Percentiles rank a stretch among this genome's conserved stretches.
Evolutionary conservation across 805 yeast genomes (phyloP).

Genomic region (Lipomyces starkeyi): DNA sequence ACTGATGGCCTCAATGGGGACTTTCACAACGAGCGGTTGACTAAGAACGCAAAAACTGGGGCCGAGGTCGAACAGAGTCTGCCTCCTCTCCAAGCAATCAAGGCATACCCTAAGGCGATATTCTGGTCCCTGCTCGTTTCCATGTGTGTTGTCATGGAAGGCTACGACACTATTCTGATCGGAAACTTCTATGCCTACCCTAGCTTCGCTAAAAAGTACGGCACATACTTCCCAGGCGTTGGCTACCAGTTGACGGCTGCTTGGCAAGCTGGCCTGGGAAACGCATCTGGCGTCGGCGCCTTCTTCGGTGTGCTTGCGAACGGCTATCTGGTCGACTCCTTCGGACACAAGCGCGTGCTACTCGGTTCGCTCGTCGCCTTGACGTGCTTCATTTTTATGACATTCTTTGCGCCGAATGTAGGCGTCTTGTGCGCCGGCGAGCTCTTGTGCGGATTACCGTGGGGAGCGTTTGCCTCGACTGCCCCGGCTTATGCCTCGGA

Average conservation of each 20-base stretch:
- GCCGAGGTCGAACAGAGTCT: slow-evolving; percentile 7
- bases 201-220: slow-evolving; percentile 32
- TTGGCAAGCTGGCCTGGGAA: slow-evolving; percentile 44
- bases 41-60: slow-evolving; percentile 7
- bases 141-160: slow-evolving; percentile 56
- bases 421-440: slow-evolving; percentile 51
- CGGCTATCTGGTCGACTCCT: slow-evolving; percentile 53
- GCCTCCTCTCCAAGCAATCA: slow-evolving; percentile 6
- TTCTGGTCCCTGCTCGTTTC: slow-evolving; percentile 56
- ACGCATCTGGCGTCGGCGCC: slow-evolving; percentile 50
- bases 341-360: slow-evolving; percentile 55
- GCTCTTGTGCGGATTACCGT: slow-evolving; percentile 51
- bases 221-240: slow-evolving; percentile 14
- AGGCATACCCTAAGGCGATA: slow-evolving; percentile 53
- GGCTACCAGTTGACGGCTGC: slow-evolving; percentile 39
- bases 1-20: not conserved
- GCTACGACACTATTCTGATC: slow-evolving; percentile 54
- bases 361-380: slow-evolving; percentile 47
- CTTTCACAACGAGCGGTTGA: not conserved
- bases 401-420: slow-evolving; percentile 54
- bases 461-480: slow-evolving; percentile 63
- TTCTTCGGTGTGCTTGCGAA: slow-evolving; percentile 55
- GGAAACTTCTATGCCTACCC: slow-evolving; percentile 50
- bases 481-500: slow-evolving; percentile 64
- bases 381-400: slow-evolving; percentile 53